Percentiles rank a stretch among this genome's conserved stretches.
These are phyloP conservation scores for Chlamydomonas reinhardtii DNA, from an alignment of 163 green algal genomes.

Conservation along the genomic window DNA sequence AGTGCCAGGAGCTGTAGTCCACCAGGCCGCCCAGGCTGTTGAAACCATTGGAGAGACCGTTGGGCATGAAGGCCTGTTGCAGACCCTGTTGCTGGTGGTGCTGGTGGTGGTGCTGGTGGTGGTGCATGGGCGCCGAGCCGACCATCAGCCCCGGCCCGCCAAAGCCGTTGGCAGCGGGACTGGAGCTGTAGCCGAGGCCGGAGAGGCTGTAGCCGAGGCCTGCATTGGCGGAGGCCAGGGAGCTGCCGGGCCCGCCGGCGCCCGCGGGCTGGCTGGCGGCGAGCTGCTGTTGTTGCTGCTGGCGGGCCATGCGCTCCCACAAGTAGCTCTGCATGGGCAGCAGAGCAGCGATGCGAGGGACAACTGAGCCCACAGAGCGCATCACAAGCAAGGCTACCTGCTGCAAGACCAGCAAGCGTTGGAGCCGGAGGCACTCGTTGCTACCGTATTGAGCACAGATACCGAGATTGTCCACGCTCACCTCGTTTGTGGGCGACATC, in stretches of 20 bases:
- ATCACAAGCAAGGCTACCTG: neutral
- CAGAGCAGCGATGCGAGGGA: neutral
- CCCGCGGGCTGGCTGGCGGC: too few species aligned
- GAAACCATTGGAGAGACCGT: neutral
- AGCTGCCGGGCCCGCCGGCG: neutral
- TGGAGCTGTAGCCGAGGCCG: neutral
- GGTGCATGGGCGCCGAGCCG: neutral
- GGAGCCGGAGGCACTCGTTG: too few species aligned
- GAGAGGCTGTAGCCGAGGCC: neutral
- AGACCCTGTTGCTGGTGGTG: neutral
- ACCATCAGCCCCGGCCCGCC: neutral
- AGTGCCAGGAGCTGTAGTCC: constrained; percentile 27
- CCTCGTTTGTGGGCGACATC: constrained; percentile 37
- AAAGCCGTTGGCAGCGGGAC: neutral
- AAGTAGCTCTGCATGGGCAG: neutral
- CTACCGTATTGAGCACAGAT: too few species aligned
- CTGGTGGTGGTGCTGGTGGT: neutral
- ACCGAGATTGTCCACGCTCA: neutral
- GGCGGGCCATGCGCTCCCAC: too few species aligned
- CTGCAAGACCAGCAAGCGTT: too few species aligned
- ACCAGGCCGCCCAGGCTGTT: constrained; percentile 7
- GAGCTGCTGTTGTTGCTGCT: neutral
- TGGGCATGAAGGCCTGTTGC: neutral
- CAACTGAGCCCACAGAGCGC: neutral
- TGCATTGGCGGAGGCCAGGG: neutral